Evolutionary conservation across 2,329 filamentous ascomycete species (phyloP), one percentile per base, ranked within the genome.

Genomic region (Hymenoscyphus fraxineus): DNA sequence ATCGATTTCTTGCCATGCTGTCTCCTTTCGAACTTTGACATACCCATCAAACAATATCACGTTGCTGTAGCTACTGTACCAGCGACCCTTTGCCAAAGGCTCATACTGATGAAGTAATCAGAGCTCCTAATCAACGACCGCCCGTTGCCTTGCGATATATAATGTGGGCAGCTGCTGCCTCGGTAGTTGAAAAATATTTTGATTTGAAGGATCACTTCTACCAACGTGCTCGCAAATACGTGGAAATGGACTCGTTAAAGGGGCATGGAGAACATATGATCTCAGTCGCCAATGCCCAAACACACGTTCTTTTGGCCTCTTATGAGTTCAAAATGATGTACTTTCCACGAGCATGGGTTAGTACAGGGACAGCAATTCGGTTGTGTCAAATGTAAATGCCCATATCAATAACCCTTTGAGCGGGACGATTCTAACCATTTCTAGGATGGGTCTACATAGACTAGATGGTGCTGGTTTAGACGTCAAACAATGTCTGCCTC

Each of bases 241-340:
- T 93, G 55, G 92, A 98, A 75, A 81, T 86, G 66, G 93, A 97
- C 74, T 93, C 96, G 76, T 88, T 97, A 81, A 95, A 91, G 75
- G 93, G 94, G 3, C 93, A 94, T 70, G 95, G 95, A 61, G 94
- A 98, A 76, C 84, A 88, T 69, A 90, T 96, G 75, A 90, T 97
- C 69, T 94, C 90, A 1, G 82, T 97, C 38, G 88, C 89, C 16
- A 92, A 97, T 76, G 91, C 89, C 60, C 95, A 99, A 76, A 87
- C 91, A 0, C 96, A 96, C 83, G 81, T 88, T 32, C 80, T 98
- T 22, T 82, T 96, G 58, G 86, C 88, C 6, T 87, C 85, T 0
- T 97, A 96, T 72, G 95, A 99, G 76, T 98, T 97, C 81, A 97
- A 94, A 78, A 90, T 91, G 84, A 97, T 98, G 91, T 96, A 93